Evolutionary conservation across 164 flowering plant species (phyloP), one percentile per base, ranked within the genome.

Genomic region (Malania oleifera): DNA sequence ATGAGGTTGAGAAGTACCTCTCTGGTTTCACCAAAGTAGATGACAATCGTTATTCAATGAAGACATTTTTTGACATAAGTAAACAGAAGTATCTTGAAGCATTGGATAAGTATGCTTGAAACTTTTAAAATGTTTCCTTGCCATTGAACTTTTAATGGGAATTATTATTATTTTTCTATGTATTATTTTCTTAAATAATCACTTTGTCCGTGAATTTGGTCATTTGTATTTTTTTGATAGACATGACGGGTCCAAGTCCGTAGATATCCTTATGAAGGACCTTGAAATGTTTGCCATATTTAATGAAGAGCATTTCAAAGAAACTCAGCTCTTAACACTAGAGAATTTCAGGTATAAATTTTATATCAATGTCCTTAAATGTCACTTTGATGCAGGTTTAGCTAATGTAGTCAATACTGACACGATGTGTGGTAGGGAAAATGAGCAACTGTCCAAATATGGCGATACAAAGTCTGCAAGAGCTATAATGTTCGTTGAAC

Each of bases 61-160:
- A 91, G 81, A 82, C 86, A 7, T 91, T 91, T 70, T 87, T 87
- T 26, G 96, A 91, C 70, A 86, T 91, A 29, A 70, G 95, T 57
- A 91, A 91, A 78, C 96, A 88, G 69, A 88, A 88, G 74, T 91
- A 88, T 68, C 88, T 91, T 2, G 98, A 91, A 67, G 98, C 98
- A 38, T 65, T 91, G 69, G 96, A 91, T 59, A 82, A 73, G 98
- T 91, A 65, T 74, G 86, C 41, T 49, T 56, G 34, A 27, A 40
- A 3, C 10, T 11, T 13, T 50, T 43, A 26, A 26, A 22, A 24
- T 59, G 25, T 43, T 49, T 25, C 0, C 3, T 24, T 15, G 4
- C 28, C 17, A 18, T 54, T 29, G 2, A 2, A 18, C 6, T 54
- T 47, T 22, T 13, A 5, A 53, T 43, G 14, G 59, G 23, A 17